Evolutionary conservation across 257 asterid genomes (phyloP).

Genomic region (Fraxinus americana): DNA sequence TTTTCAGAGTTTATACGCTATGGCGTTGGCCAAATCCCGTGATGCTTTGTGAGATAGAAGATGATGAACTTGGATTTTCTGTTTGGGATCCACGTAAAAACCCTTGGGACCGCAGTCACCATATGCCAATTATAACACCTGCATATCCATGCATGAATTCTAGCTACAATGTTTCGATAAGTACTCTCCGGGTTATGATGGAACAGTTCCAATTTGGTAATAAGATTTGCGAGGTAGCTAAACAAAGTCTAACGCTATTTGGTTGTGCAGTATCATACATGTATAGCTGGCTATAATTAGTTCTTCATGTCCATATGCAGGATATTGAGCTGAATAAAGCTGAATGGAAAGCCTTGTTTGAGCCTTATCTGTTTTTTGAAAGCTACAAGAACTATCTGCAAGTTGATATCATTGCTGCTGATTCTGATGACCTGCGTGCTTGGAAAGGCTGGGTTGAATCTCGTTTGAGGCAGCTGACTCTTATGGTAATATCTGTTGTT

Average conservation of each 20-base stretch:
- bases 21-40: slow-evolving; percentile 99
- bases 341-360: slow-evolving; percentile 76
- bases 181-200: slow-evolving; percentile 87
- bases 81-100: slow-evolving; percentile 94
- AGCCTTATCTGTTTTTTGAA: slow-evolving; percentile 84
- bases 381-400: slow-evolving; percentile 88
- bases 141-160: slow-evolving; percentile 99
- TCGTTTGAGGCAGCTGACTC: slow-evolving; percentile 84
- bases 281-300: slow-evolving; percentile 11
- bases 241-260: slow-evolving; percentile 19
- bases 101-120: slow-evolving; percentile 86
- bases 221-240: slow-evolving; percentile 71
- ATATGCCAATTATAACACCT: slow-evolving; percentile 97
- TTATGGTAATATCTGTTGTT: slow-evolving; percentile 68
- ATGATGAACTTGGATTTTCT: slow-evolving; percentile 82
- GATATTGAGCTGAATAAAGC: slow-evolving; percentile 85
- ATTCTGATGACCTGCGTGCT: slow-evolving; percentile 83
- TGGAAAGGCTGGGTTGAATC: slow-evolving; percentile 99
- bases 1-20: slow-evolving; percentile 82
- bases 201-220: slow-evolving; percentile 86
- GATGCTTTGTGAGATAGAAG: slow-evolving; percentile 87
- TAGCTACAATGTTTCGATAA: slow-evolving; percentile 90
- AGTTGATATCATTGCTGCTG: slow-evolving; percentile 79
- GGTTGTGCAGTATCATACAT: slow-evolving; percentile 14
- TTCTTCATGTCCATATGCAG: slow-evolving; percentile 45